phyloP scores from a whole-genome alignment of 495 filamentous ascomycete genomes.

The Neurospora intermedia region DNA sequence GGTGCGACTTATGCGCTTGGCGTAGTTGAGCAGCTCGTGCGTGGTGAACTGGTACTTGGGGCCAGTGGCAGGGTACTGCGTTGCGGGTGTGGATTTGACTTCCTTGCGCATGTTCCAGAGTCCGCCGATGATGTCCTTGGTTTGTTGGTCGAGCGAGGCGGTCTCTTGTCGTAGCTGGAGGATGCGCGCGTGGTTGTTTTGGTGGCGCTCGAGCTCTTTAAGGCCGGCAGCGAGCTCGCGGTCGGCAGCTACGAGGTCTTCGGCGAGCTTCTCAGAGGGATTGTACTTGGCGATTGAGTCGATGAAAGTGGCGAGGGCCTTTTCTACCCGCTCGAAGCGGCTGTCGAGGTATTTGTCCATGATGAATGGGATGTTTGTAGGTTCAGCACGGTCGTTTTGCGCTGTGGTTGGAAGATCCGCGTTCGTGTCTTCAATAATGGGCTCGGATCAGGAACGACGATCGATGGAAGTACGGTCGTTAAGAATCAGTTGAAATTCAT shows the following conservation, averaged over 20 bases:
- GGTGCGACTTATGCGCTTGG: slow-evolving; percentile 60
- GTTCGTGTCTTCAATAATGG: neutral
- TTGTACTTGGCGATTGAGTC: slow-evolving; percentile 72
- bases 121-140: slow-evolving; percentile 45
- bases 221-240: slow-evolving; percentile 48
- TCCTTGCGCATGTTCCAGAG: slow-evolving; percentile 60
- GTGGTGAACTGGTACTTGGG: slow-evolving; percentile 42
- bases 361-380: neutral
- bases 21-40: slow-evolving; percentile 58
- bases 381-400: neutral
- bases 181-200: slow-evolving; percentile 55
- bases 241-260: slow-evolving; percentile 58
- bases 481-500: neutral
- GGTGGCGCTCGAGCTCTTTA: slow-evolving; percentile 55
- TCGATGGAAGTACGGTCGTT: neutral
- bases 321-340: slow-evolving; percentile 59
- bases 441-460: neutral
- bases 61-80: slow-evolving; percentile 31
- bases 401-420: neutral
- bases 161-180: slow-evolving; percentile 49
- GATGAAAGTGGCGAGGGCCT: slow-evolving; percentile 52
- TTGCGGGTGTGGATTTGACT: slow-evolving; percentile 47
- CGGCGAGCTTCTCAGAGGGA: slow-evolving; percentile 51
- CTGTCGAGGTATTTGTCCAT: slow-evolving; percentile 52
- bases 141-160: slow-evolving; percentile 47